These are phyloP conservation scores for Solanum hybrid DNA, from an alignment of 305 asterid genomes.

Conservation along the genomic window DNA sequence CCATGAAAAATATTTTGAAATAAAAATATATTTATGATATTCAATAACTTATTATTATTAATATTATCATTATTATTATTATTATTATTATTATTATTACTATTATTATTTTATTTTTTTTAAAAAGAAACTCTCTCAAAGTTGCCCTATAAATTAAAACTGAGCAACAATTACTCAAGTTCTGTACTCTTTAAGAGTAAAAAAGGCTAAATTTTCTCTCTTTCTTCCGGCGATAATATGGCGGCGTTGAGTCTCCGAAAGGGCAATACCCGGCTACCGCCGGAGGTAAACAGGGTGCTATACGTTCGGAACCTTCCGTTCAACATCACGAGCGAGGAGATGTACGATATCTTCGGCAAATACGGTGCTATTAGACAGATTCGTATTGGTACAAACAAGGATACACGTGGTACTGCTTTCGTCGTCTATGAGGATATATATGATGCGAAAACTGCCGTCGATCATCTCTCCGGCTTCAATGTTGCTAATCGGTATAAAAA, in stretches of 20 bases:
- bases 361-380: slow-evolving; percentile 94
- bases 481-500: slow-evolving; percentile 52
- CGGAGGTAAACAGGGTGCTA: slow-evolving; percentile 83
- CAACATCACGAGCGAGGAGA: slow-evolving; percentile 95
- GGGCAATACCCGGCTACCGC: slow-evolving; percentile 90
- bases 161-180: not conserved
- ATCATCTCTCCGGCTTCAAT: slow-evolving; percentile 88
- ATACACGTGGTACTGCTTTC: slow-evolving; percentile 95
- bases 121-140: not conserved
- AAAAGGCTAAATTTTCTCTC: not conserved
- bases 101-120: no score
- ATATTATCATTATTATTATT: no score
- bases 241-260: slow-evolving; percentile 75
- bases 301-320: slow-evolving; percentile 87
- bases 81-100: no score
- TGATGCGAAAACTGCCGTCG: slow-evolving; percentile 95
- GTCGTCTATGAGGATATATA: slow-evolving; percentile 94
- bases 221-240: slow-evolving; percentile 20
- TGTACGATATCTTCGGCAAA: slow-evolving; percentile 94
- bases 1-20: no score
- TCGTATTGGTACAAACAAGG: slow-evolving; percentile 84
- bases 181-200: not conserved
- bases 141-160: not conserved
- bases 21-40: no score
- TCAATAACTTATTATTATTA: no score